Base-by-base conservation (phyloP, 257 asterid species). In the Solanum habrochaites region DNA sequence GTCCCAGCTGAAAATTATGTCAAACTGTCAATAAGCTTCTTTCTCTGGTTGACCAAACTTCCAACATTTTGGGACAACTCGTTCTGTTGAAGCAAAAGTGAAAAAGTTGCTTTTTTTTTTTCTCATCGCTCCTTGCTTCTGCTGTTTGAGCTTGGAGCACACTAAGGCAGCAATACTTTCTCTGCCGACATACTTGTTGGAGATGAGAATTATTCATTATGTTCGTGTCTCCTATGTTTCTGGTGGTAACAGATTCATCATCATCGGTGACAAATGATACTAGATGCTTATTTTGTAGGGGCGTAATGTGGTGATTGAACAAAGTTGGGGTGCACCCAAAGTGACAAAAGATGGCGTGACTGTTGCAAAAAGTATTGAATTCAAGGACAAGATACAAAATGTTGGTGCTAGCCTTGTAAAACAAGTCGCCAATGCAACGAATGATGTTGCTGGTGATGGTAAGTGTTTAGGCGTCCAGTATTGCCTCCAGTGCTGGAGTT, bases 321-420 rank as follows among this genome's bases (percentile, higher is more conserved):
- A 97, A 94, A 97, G 99, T 60, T 96, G 99, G 99, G 99, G 99
- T 86, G 99, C 98, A 80, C 99, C 99, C 14, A 97, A 97, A 89
- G 99, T 97, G 88, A 97, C 99, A 47, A 97, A 97, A 92, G 99
- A 97, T 86, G 99, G 99, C 74, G 99, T 97, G 27, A 97, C 99
- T 7, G 99, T 97, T 47, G 99, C 99, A 1, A 97, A 97, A 88
- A 97, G 98, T 91, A 93, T 97, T 88, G 99, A 97, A 47, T 97
- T 97, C 86, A 97, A 94, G 92, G 98, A 97, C 91, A 97, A 87
- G 83, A 92, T 94, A 56, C 96, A 94, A 92, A 97, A 97, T 81
- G 90, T 97, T 80, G 99, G 99, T 62, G 99, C 99, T 6, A 95
- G 99, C 93, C 97, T 97, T 16, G 99, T 97, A 20, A 97, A 97